phyloP scores from a whole-genome alignment of 2,329 filamentous ascomycete genomes.

The Capronia coronata region DNA sequence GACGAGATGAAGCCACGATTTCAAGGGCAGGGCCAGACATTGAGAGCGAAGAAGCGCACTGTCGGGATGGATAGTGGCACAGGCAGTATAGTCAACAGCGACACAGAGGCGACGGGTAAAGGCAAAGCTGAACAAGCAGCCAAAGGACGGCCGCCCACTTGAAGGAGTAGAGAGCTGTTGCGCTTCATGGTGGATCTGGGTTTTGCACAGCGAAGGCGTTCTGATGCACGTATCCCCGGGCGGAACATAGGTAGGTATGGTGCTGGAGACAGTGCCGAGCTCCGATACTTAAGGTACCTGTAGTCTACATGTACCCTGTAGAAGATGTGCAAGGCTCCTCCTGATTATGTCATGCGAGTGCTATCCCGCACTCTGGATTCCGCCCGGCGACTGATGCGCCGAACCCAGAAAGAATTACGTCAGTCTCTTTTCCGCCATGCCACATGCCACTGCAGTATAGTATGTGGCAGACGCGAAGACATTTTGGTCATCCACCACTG shows the following conservation, averaged over 20 bases:
- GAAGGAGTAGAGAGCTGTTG: not conserved
- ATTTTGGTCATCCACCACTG: not conserved
- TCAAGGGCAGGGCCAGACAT: conserved; percentile 74
- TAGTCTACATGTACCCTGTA: too few relatives aligned
- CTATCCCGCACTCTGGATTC: too few relatives aligned
- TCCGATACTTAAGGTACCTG: too few relatives aligned
- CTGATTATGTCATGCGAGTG: too few relatives aligned
- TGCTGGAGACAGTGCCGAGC: too few relatives aligned
- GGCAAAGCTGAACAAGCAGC: not conserved
- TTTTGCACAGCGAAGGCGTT: too few relatives aligned
- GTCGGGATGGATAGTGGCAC: conserved; percentile 29
- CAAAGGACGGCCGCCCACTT: not conserved
- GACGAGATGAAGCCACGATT: conserved; percentile 67
- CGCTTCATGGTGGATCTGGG: too few relatives aligned
- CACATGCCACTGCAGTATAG: too few relatives aligned
- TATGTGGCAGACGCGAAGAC: too few relatives aligned
- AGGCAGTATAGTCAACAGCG: conserved; percentile 36
- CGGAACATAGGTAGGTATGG: too few relatives aligned
- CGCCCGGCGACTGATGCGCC: not conserved
- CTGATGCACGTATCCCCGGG: too few relatives aligned
- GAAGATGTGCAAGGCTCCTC: too few relatives aligned
- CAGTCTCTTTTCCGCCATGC: not conserved
- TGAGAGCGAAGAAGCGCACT: conserved; percentile 67
- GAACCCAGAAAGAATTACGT: not conserved
- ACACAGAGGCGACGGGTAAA: conserved; percentile 27